Percentiles rank a stretch among this genome's conserved stretches.
Evolutionary conservation across 2,329 filamentous ascomycete genomes (phyloP).

Genomic region (Colletotrichum brevisporum): DNA sequence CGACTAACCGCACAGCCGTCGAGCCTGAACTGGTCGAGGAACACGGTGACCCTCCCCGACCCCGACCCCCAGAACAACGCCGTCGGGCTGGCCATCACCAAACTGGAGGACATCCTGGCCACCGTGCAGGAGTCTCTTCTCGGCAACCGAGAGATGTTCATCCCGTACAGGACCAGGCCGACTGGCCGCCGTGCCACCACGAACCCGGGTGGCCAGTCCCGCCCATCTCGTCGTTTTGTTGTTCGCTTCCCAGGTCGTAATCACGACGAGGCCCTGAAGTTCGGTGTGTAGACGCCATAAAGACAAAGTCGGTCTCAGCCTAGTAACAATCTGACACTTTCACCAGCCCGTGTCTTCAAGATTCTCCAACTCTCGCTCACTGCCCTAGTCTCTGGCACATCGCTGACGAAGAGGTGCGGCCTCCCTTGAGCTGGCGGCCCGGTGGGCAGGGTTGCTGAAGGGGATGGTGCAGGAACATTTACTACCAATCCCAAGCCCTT

Average conservation of each 20-base stretch:
- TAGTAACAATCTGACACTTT: background rate
- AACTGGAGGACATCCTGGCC: conserved; percentile 70
- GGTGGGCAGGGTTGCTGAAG: background rate
- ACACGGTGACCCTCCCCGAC: conserved; percentile 30
- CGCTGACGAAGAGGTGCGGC: conserved; percentile 74
- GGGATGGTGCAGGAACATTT: conserved; percentile 75
- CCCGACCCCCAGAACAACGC: conserved; percentile 28
- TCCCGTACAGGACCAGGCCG: conserved; percentile 60
- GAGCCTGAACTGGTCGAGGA: conserved; percentile 9
- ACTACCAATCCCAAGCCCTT: conserved; percentile 81
- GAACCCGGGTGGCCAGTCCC: conserved; percentile 1
- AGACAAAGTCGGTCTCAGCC: background rate
- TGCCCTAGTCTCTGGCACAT: conserved; percentile 66
- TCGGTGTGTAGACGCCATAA: conserved; percentile 56
- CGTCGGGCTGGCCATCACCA: conserved; percentile 57
- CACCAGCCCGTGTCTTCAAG: conserved; percentile 67
- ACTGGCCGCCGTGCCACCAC: conserved; percentile 17
- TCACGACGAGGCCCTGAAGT: conserved; percentile 63
- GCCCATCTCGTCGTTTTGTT: background rate
- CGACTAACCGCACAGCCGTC: conserved; percentile 30
- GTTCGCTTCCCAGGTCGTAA: conserved; percentile 64
- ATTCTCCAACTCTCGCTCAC: conserved; percentile 73
- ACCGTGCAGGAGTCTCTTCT: conserved; percentile 63
- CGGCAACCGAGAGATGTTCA: conserved; percentile 59
- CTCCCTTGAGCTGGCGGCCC: too few species aligned